phyloP scores from a whole-genome alignment of 805 yeast genomes.

The Hemisphaericaspora nanyangensis region DNA sequence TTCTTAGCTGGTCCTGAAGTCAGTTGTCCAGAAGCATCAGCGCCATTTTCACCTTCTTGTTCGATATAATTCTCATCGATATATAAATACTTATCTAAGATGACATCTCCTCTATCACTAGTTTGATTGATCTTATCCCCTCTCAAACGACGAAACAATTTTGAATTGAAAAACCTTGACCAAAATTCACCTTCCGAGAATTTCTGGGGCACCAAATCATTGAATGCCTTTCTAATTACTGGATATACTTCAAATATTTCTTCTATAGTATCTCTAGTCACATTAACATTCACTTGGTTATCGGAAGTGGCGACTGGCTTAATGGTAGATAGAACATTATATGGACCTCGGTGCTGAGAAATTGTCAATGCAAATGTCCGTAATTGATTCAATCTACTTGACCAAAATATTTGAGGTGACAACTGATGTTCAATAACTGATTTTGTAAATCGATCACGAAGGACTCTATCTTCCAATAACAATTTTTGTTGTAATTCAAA shows the following conservation, averaged over 20 bases:
- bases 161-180: constrained; percentile 92
- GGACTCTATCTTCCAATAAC: constrained; percentile 60
- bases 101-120: constrained; percentile 77
- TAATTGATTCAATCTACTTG: constrained; percentile 69
- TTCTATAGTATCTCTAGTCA: constrained; percentile 84
- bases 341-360: constrained; percentile 87
- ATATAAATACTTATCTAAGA: constrained; percentile 79
- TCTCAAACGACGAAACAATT: constrained; percentile 77
- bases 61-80: constrained; percentile 56
- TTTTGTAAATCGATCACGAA: constrained; percentile 78
- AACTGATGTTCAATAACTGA: constrained; percentile 78
- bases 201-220: constrained; percentile 79
- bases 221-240: constrained; percentile 80
- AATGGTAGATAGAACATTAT: constrained; percentile 89
- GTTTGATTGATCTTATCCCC: constrained; percentile 76
- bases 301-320: constrained; percentile 92
- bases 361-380: constrained; percentile 83
- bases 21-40: constrained; percentile 5
- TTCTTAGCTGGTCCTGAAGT: constrained; percentile 26
- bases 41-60: constrained; percentile 38
- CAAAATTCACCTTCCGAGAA: constrained; percentile 90
- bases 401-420: constrained; percentile 84
- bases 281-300: constrained; percentile 88
- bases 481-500: constrained; percentile 75
- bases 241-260: constrained; percentile 93